Base-by-base conservation (phyloP, 2,329 filamentous ascomycete genomes). In the Cryphonectria carpinicola region DNA sequence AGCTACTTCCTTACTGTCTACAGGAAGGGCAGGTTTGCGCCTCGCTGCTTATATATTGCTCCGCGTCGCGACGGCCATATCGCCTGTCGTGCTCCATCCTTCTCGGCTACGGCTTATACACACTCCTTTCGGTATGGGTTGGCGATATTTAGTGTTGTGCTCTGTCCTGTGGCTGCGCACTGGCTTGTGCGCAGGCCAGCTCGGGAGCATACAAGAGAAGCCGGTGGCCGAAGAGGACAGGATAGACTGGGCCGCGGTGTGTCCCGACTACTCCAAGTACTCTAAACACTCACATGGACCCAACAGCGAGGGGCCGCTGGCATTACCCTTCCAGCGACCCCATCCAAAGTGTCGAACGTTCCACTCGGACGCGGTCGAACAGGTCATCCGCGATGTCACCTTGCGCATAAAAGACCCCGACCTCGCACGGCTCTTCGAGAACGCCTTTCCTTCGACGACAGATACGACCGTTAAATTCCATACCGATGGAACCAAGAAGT, bases 391-490 rank as follows among this genome's bases (percentile, higher is more conserved):
- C 41, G 90, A 98, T 75, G 86, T 99, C 74, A 96, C 92, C 7
- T 86, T 88, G 39, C 91, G 89, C 67, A 92, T 99, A 83, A 86
- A 90, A 71, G 92, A 98, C 77, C 91, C 92, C 22, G 96, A 98
- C 76, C 88, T 99, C 17, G 95, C 95, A 4, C 90, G 95, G 37
- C 85, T 99, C 14, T 99, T 99, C 79, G 94, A 97, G 79, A 99
- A 99, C 78, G 91, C 95, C 2, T 98, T 97, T 74, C 95, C 95
- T 5, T 97, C 96, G 73, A 95, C 93, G 0, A 88, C 96, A 3
- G 94, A 97, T 77, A 97, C 94, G 0, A 97, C 94, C 0, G 89
- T 97, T 74, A 90, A 93, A 76, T 97, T 95, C 87, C 94, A 97
- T 78, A 91, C 91, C 5, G 89, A 92, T 73, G 91, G 86, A 70